These are phyloP conservation scores for Trypanosoma melophagium DNA, from an alignment of 208 protist species.

Conservation along the genomic window DNA sequence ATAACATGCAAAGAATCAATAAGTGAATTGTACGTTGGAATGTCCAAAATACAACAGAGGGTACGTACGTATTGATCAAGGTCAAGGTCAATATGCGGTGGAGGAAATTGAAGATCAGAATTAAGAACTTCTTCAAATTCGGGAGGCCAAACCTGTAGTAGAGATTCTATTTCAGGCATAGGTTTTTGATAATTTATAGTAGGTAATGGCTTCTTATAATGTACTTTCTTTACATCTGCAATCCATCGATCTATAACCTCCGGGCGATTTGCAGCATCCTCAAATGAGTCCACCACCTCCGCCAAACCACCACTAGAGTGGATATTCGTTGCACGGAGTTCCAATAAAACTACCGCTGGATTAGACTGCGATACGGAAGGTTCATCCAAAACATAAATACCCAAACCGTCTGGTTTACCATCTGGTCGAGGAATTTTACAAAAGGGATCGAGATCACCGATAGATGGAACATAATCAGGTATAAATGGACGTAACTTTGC, in stretches of 20 bases:
- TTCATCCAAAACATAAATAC: conserved; percentile 96
- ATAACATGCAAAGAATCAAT: conserved; percentile 97
- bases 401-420: conserved; percentile 83
- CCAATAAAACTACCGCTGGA: conserved; percentile 90
- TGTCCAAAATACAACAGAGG: conserved; percentile 95
- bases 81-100: conserved; percentile 91
- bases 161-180: conserved; percentile 95
- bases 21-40: conserved; percentile 96
- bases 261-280: conserved; percentile 94
- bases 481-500: conserved; percentile 97
- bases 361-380: conserved; percentile 95
- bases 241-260: conserved; percentile 96
- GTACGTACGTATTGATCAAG: conserved; percentile 93
- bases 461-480: conserved; percentile 96
- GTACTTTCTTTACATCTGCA: conserved; percentile 94
- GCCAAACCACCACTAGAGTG: conserved; percentile 47
- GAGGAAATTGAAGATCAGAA: conserved; percentile 84
- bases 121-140: conserved; percentile 95
- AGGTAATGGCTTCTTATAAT: conserved; percentile 94
- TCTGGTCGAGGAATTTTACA: conserved; percentile 96
- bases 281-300: conserved; percentile 92
- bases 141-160: conserved; percentile 95
- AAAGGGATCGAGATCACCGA: conserved; percentile 97
- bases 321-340: conserved; percentile 84
- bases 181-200: conserved; percentile 94